Conservation (phyloP, 2,329 filamentous ascomycete genomes). For the Pestalotiopsis sp. region DNA sequence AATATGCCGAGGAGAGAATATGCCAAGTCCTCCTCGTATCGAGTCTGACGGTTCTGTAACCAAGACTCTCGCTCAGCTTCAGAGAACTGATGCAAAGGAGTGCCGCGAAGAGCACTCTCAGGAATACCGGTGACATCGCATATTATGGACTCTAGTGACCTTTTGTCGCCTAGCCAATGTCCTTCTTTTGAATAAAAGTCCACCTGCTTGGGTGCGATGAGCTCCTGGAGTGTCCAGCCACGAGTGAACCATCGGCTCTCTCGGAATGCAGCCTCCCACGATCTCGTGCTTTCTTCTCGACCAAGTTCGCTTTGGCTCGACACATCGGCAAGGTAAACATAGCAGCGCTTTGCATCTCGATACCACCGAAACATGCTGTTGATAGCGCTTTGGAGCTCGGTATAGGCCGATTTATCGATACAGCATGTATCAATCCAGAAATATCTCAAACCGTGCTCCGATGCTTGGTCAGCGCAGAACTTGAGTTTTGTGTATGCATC, state of each 20-base stretch:
- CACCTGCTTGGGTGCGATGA: slow-evolving; percentile 11
- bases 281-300: background rate
- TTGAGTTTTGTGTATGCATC: background rate
- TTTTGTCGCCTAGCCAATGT: slow-evolving; percentile 9
- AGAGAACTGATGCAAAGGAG: slow-evolving; percentile 12
- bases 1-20: slow-evolving; percentile 21
- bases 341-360: slow-evolving; percentile 5
- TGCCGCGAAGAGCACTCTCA: slow-evolving; percentile 2
- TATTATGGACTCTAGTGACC: slow-evolving; percentile 1
- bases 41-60: slow-evolving; percentile 17
- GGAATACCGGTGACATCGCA: slow-evolving; percentile 5
- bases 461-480: background rate
- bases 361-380: slow-evolving; percentile 14
- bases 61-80: slow-evolving; percentile 18
- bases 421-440: slow-evolving; percentile 11
- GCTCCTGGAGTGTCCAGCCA: slow-evolving; percentile 11
- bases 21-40: slow-evolving; percentile 17
- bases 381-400: background rate
- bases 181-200: slow-evolving; percentile 16
- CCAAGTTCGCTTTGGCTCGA: background rate
- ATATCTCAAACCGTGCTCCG: slow-evolving; percentile 4
- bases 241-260: slow-evolving; percentile 14
- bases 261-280: slow-evolving; percentile 9
- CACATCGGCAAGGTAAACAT: slow-evolving; percentile 12
- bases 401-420: slow-evolving; percentile 15